A percentile compares a stretch with the other conserved stretches of the same genome.
These are phyloP conservation scores for Cyanidioschyzon merolae DNA, from an alignment of 23 red algal species.

Conservation along the genomic window DNA sequence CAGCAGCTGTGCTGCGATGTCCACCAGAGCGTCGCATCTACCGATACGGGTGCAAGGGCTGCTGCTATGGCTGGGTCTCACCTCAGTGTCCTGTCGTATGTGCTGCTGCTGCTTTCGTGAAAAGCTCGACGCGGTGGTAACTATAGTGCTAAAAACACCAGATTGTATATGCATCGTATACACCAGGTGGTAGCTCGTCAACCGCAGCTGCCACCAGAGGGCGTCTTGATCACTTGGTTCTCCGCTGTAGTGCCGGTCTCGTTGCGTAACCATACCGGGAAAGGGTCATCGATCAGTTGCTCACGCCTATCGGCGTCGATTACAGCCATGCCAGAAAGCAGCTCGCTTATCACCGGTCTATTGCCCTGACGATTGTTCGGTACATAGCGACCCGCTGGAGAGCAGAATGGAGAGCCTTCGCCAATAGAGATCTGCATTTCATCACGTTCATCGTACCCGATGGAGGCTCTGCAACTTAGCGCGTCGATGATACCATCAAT, in stretches of 20 bases:
- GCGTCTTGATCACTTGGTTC: background rate
- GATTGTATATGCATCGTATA: too few species aligned
- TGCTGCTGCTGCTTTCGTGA: background rate
- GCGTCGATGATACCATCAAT: background rate
- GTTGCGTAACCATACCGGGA: background rate
- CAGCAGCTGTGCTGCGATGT: background rate
- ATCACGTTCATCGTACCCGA: too few species aligned
- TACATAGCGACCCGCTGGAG: background rate
- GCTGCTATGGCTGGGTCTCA: background rate
- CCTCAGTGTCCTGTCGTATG: background rate
- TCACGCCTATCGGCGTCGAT: background rate
- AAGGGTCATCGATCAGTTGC: background rate
- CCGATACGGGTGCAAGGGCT: background rate
- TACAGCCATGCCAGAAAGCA: background rate
- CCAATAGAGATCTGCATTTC: too few species aligned
- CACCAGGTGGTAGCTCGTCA: background rate
- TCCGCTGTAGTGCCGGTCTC: background rate
- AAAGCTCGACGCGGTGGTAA: too few species aligned
- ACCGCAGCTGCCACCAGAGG: background rate
- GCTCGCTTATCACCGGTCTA: background rate
- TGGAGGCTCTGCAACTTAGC: background rate
- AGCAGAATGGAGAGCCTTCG: background rate
- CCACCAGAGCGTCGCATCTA: background rate
- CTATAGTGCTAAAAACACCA: too few species aligned
- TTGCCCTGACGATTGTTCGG: background rate